phyloP scores from a whole-genome alignment of 345 rosid species.

The Cardamine occulta region DNA sequence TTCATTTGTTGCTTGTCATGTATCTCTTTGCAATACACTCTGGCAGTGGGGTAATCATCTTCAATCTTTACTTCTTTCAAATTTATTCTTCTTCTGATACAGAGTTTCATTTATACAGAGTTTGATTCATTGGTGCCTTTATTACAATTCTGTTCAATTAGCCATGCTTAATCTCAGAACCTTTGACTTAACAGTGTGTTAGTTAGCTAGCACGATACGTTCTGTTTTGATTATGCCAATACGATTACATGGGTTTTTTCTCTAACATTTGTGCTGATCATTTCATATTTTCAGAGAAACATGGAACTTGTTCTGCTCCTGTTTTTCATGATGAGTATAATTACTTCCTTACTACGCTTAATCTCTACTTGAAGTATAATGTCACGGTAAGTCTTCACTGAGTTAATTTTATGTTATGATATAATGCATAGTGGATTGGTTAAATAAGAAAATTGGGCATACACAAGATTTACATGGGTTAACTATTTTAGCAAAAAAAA shows the following conservation, averaged over 20 bases:
- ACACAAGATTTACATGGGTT: slow-evolving; percentile 10
- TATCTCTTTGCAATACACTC: slow-evolving; percentile 42
- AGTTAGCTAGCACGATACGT: slow-evolving; percentile 2
- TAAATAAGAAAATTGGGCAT: not conserved
- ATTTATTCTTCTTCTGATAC: slow-evolving; percentile 5
- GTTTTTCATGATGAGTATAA: slow-evolving; percentile 77
- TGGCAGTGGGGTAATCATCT: slow-evolving; percentile 88
- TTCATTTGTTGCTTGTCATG: slow-evolving; percentile 48
- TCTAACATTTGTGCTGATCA: slow-evolving; percentile 8
- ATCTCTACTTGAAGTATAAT: slow-evolving; percentile 81
- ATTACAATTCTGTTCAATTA: not conserved
- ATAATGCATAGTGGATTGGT: slow-evolving; percentile 5
- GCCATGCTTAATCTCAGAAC: not conserved
- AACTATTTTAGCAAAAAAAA: too few relatives aligned
- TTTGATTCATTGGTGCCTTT: not conserved
- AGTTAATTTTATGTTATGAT: slow-evolving; percentile 8
- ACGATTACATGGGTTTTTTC: not conserved
- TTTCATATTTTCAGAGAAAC: slow-evolving; percentile 71
- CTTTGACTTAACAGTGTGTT: slow-evolving; percentile 4
- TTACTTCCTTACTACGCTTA: slow-evolving; percentile 71
- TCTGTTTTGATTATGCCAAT: slow-evolving; percentile 15
- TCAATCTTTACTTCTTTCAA: slow-evolving; percentile 26
- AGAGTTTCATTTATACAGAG: not conserved
- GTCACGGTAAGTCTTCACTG: slow-evolving; percentile 67
- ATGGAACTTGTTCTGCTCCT: slow-evolving; percentile 88